Evolutionary conservation across 352 stramenopile genomes (phyloP).

Genomic region (Phytophthora citrophthora): DNA sequence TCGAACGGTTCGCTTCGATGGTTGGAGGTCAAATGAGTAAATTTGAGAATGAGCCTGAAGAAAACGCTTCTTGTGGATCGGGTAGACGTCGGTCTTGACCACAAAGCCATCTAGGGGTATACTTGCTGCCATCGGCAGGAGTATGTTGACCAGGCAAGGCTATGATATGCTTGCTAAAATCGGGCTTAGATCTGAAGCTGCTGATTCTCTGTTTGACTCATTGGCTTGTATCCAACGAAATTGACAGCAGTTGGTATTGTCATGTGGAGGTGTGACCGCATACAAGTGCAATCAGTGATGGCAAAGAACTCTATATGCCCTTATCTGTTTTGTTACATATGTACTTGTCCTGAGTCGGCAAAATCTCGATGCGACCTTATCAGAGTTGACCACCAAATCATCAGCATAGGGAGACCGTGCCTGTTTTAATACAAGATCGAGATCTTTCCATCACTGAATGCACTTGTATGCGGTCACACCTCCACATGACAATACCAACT

Average conservation of each 20-base stretch:
- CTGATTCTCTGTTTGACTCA: background rate
- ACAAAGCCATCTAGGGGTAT: background rate
- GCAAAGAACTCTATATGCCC: too few relatives aligned
- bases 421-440: too few relatives aligned
- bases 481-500: background rate
- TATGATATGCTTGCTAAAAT: background rate
- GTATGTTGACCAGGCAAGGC: background rate
- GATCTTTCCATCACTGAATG: too few relatives aligned
- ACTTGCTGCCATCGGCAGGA: background rate
- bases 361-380: too few relatives aligned
- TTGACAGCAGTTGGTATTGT: background rate
- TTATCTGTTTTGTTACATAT: too few relatives aligned
- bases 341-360: too few relatives aligned
- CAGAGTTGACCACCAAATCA: too few relatives aligned
- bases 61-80: slow-evolving; percentile 5
- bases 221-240: background rate
- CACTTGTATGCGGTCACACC: background rate
- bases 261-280: background rate
- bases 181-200: background rate
- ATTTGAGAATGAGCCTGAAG: slow-evolving; percentile 12
- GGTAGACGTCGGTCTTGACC: background rate
- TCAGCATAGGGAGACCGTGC: too few relatives aligned
- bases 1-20: slow-evolving; percentile 6
- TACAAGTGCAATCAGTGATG: background rate
- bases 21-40: slow-evolving; percentile 3